phyloP scores from a whole-genome alignment of 192 early-diverging fungal species.

The Kappamyces sp. region DNA sequence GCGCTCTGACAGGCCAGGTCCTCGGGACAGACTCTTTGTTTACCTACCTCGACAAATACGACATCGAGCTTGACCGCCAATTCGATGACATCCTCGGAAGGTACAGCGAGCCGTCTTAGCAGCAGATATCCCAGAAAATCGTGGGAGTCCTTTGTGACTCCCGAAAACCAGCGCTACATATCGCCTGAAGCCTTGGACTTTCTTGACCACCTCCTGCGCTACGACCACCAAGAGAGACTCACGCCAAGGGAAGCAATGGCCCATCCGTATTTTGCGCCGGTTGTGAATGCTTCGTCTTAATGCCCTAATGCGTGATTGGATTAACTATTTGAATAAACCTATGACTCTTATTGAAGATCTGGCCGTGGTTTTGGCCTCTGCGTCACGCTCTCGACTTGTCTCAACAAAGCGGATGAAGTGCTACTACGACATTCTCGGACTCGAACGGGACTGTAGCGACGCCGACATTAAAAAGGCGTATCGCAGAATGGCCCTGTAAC shows the following conservation, averaged over 20 bases:
- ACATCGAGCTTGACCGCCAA: conserved; percentile 81
- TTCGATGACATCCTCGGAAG: conserved; percentile 91
- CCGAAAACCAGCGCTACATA: conserved; percentile 80
- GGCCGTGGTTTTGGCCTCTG: too few relatives aligned
- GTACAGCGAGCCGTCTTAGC: conserved; percentile 23
- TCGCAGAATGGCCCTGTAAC: conserved; percentile 38
- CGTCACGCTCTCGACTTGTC: not conserved
- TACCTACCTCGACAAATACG: conserved; percentile 91
- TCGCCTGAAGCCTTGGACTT: conserved; percentile 81
- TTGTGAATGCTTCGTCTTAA: conserved; percentile 3
- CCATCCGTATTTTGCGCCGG: conserved; percentile 78
- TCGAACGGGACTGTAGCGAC: conserved; percentile 61
- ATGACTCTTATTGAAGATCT: too few relatives aligned
- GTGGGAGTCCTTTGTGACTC: conserved; percentile 78
- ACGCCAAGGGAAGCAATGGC: conserved; percentile 84
- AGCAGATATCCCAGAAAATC: conserved; percentile 77
- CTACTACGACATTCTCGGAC: conserved; percentile 55
- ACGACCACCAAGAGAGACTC: conserved; percentile 88
- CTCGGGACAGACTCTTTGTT: conserved; percentile 94
- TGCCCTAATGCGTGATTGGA: too few relatives aligned
- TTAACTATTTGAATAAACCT: too few relatives aligned
- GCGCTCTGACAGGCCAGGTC: conserved; percentile 32
- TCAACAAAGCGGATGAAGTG: not conserved
- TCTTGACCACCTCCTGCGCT: conserved; percentile 81
- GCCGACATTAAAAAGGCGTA: conserved; percentile 36